Conservation (phyloP, 2,329 filamentous ascomycete genomes). For the Pseudogymnoascus sp. region DNA sequence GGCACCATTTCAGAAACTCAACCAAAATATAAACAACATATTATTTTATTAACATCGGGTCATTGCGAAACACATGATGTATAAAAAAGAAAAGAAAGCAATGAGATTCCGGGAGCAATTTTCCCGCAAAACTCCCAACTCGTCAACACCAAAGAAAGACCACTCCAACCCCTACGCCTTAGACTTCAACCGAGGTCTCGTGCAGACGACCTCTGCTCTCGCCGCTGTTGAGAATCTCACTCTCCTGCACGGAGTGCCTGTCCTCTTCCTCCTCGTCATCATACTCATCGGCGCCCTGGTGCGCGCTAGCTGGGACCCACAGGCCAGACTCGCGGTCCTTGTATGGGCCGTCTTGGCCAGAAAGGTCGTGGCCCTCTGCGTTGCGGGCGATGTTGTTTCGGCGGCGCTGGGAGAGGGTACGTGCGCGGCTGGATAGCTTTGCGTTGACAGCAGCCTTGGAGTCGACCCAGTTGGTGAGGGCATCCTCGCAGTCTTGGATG, state of each 20-base stretch:
- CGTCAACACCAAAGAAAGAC: slow-evolving; percentile 7
- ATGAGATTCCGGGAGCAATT: neutral
- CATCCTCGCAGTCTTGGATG: slow-evolving; percentile 97
- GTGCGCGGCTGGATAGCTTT: slow-evolving; percentile 79
- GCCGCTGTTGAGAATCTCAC: slow-evolving; percentile 49
- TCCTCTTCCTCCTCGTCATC: slow-evolving; percentile 62
- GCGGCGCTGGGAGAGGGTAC: slow-evolving; percentile 79
- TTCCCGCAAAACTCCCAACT: slow-evolving; percentile 9
- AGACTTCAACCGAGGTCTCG: slow-evolving; percentile 37
- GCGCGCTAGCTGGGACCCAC: slow-evolving; percentile 70
- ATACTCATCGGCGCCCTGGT: slow-evolving; percentile 50
- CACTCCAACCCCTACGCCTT: slow-evolving; percentile 10
- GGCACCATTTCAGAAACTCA: neutral
- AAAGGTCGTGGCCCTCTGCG: slow-evolving; percentile 71
- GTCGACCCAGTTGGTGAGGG: slow-evolving; percentile 93
- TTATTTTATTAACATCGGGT: slow-evolving; percentile 8
- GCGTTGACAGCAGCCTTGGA: slow-evolving; percentile 83
- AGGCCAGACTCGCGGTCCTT: slow-evolving; percentile 69
- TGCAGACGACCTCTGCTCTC: slow-evolving; percentile 51
- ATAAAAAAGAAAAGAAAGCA: slow-evolving; percentile 3
- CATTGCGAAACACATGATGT: slow-evolving; percentile 7
- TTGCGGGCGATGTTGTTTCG: slow-evolving; percentile 63
- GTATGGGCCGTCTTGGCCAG: slow-evolving; percentile 71
- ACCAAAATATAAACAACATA: slow-evolving; percentile 4
- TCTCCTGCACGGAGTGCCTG: slow-evolving; percentile 44